Evolutionary conservation across 108 stramenopile genomes (phyloP).

Genomic region (Chaetoceros tenuissimus): DNA sequence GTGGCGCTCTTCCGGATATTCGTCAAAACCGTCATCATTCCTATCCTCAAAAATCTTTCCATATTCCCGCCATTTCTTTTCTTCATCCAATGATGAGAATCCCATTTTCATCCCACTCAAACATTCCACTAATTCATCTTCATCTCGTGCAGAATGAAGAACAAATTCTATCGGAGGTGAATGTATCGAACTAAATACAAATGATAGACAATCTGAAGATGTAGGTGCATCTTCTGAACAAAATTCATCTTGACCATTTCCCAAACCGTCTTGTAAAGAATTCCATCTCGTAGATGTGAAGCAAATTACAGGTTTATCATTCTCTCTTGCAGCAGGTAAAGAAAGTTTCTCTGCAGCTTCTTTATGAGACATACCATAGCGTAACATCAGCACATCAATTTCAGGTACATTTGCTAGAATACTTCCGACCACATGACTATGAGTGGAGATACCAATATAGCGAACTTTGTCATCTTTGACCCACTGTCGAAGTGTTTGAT

Average conservation of each 20-base stretch:
- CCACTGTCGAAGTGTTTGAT: constrained; percentile 8
- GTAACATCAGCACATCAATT: constrained; percentile 20
- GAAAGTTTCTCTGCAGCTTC: constrained; percentile 20
- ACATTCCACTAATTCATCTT: constrained; percentile 22
- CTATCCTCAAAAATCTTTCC: constrained; percentile 15
- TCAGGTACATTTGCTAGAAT: constrained; percentile 2
- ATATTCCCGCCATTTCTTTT: constrained; percentile 7
- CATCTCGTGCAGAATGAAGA: constrained; percentile 27
- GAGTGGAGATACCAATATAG: constrained; percentile 22
- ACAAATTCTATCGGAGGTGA: constrained; percentile 17
- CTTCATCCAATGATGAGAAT: constrained; percentile 1
- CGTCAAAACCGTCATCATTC: constrained; percentile 22
- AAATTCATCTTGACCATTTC: not conserved
- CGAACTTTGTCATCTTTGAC: constrained; percentile 13
- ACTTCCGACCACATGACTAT: constrained; percentile 23
- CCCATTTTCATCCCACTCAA: too few relatives aligned
- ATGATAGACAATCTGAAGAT: constrained; percentile 22
- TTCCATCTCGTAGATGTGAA: constrained; percentile 38
- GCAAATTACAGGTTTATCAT: constrained; percentile 21
- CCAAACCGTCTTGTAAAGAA: constrained; percentile 10
- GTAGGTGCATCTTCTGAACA: constrained; percentile 7
- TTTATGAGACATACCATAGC: constrained; percentile 22
- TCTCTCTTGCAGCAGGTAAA: constrained; percentile 9
- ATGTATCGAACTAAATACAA: constrained; percentile 19
- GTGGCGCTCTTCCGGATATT: constrained; percentile 22